Conservation (phyloP, 805 yeast genomes). For the Teunomyces funiuensis region DNA sequence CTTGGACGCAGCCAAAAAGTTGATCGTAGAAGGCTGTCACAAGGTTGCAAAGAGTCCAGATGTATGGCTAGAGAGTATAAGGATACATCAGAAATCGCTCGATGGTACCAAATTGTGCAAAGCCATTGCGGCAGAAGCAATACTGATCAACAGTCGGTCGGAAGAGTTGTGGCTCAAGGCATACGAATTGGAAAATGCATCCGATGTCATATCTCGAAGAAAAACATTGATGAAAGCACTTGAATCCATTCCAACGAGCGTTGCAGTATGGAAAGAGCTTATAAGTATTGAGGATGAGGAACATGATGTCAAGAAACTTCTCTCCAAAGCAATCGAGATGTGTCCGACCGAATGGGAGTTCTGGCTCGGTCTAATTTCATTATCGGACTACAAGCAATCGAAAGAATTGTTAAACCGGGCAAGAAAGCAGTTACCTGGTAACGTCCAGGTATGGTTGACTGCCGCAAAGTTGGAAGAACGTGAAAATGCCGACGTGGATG, state of each 20-base stretch:
- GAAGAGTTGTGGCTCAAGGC: constrained; percentile 75
- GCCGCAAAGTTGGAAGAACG: constrained; percentile 64
- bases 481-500: constrained; percentile 46
- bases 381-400: constrained; percentile 49
- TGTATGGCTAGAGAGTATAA: constrained; percentile 79
- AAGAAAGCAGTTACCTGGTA: constrained; percentile 49
- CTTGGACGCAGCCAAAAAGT: constrained; percentile 51
- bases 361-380: constrained; percentile 59
- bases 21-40: constrained; percentile 75
- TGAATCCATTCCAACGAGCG: constrained; percentile 58
- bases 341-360: constrained; percentile 64
- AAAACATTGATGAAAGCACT: constrained; percentile 70
- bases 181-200: constrained; percentile 52
- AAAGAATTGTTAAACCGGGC: constrained; percentile 59
- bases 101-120: constrained; percentile 48
- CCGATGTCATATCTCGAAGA: constrained; percentile 50
- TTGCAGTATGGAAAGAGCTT: constrained; percentile 66
- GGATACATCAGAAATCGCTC: constrained; percentile 51
- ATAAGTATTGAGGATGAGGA: constrained; percentile 58
- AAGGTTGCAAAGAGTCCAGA: constrained; percentile 65
- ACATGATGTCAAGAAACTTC: constrained; percentile 50
- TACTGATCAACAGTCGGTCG: constrained; percentile 55
- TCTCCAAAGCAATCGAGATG: constrained; percentile 65
- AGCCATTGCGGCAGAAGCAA: constrained; percentile 63
- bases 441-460: constrained; percentile 63